Percentiles rank a stretch among this genome's conserved stretches.
phyloP scores from a whole-genome alignment of 2,329 filamentous ascomycete species.

The Calonectria hawksworthii region DNA sequence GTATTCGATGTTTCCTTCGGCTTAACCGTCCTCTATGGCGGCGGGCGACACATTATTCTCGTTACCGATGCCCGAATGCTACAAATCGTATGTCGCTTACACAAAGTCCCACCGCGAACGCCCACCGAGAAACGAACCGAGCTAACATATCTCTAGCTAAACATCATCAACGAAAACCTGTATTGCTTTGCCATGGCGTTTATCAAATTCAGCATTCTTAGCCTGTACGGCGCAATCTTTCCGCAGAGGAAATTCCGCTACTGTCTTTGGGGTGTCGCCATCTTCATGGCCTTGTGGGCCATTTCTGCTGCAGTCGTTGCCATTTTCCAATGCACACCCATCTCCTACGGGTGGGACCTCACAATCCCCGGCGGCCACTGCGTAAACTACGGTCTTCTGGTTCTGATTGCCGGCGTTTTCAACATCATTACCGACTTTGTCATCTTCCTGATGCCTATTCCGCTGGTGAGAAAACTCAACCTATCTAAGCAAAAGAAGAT shows the following conservation, averaged over 20 bases:
- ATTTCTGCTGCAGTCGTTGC: background rate
- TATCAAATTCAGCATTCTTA: conserved; percentile 3
- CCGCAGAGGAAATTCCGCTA: background rate
- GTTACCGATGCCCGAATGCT: conserved; percentile 3
- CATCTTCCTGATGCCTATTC: conserved; percentile 5
- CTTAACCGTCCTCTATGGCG: background rate
- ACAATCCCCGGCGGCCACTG: background rate
- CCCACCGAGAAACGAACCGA: too few relatives aligned
- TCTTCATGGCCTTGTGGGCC: conserved; percentile 4
- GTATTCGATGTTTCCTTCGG: conserved; percentile 2
- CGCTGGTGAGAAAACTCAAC: background rate
- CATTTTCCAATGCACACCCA: conserved; percentile 12
- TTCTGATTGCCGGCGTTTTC: conserved; percentile 1
- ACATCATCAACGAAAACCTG: conserved; percentile 10
- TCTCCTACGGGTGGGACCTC: background rate
- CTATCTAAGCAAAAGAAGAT: conserved; percentile 7
- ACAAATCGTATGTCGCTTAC: background rate
- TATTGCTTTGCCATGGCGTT: conserved; percentile 10
- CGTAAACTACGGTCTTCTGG: conserved; percentile 1
- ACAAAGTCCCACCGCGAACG: background rate
- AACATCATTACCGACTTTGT: conserved; percentile 15
- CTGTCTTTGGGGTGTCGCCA: background rate
- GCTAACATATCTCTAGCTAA: background rate
- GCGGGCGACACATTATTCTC: conserved; percentile 1
- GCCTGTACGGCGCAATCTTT: background rate